Evolutionary conservation across 345 rosid genomes (phyloP).

Genomic region (Moringa oleifera): DNA sequence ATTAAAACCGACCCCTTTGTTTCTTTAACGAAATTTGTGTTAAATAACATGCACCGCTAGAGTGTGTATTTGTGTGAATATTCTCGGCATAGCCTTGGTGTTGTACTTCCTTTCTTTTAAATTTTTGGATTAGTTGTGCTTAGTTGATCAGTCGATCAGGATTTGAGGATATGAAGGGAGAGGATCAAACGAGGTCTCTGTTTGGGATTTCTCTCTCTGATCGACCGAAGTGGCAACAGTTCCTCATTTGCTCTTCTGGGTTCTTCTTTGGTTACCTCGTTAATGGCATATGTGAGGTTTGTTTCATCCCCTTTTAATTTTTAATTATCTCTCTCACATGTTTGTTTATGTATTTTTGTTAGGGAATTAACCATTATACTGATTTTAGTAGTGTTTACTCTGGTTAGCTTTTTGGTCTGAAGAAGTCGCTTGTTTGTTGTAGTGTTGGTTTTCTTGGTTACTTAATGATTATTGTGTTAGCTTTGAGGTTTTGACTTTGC

Average conservation of each 20-base stretch:
- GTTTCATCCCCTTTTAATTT: neutral
- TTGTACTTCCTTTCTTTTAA: neutral
- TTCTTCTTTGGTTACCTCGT: conserved; percentile 95
- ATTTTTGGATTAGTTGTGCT: neutral
- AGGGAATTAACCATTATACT: too few relatives aligned
- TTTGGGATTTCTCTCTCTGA: conserved; percentile 70
- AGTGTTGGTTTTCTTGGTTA: neutral
- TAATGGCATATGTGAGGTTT: conserved; percentile 94
- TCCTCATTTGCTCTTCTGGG: conserved; percentile 86
- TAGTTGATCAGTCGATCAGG: neutral
- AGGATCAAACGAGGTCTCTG: conserved; percentile 54
- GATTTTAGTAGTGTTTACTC: too few relatives aligned
- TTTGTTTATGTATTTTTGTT: neutral
- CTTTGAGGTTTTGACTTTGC: conserved; percentile 9
- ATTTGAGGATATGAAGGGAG: conserved; percentile 44
- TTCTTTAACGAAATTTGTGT: neutral
- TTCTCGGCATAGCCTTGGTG: neutral
- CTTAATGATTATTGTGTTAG: neutral
- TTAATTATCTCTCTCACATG: neutral
- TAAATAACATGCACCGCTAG: neutral
- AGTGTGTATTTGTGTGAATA: neutral
- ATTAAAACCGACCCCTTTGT: neutral
- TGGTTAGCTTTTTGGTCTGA: neutral
- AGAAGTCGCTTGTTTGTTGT: neutral
- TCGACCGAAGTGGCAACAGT: conserved; percentile 75